Conservation (phyloP, 495 filamentous ascomycete genomes). For the Aspergillus avenaceus region DNA sequence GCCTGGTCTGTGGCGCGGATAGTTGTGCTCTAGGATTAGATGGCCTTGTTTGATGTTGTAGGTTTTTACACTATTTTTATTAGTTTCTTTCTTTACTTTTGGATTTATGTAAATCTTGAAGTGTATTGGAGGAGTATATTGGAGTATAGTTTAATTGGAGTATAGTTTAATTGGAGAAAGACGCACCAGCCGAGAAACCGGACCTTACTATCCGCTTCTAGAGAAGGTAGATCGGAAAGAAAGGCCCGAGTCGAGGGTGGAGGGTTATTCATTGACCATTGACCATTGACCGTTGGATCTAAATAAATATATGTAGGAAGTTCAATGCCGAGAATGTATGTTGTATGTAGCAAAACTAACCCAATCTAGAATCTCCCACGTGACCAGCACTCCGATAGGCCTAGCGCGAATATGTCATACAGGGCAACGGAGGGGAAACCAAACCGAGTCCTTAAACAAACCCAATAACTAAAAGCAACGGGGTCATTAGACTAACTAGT, state of each 20-base stretch:
- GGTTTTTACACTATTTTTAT: conserved; percentile 54
- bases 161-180: no score
- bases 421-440: conserved; percentile 34
- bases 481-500: no score
- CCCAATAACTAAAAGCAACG: no score
- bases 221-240: conserved; percentile 56
- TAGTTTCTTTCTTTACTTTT: no score
- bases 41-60: conserved; percentile 60
- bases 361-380: conserved; percentile 17
- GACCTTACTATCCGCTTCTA: conserved; percentile 65
- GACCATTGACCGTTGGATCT: neutral
- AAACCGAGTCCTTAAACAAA: conserved; percentile 14
- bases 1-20: conserved; percentile 37
- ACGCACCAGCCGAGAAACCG: conserved; percentile 89
- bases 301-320: no score
- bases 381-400: conserved; percentile 34
- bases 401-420: conserved; percentile 41
- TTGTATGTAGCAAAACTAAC: no score
- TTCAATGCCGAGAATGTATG: no score
- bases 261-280: conserved; percentile 44
- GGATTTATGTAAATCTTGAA: no score
- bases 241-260: conserved; percentile 64
- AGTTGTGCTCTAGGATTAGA: conserved; percentile 64
- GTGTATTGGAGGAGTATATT: no score
- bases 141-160: no score